These are phyloP conservation scores for Fagopyrum homotropicum DNA, from an alignment of 148 eudicot genomes.

Conservation along the genomic window DNA sequence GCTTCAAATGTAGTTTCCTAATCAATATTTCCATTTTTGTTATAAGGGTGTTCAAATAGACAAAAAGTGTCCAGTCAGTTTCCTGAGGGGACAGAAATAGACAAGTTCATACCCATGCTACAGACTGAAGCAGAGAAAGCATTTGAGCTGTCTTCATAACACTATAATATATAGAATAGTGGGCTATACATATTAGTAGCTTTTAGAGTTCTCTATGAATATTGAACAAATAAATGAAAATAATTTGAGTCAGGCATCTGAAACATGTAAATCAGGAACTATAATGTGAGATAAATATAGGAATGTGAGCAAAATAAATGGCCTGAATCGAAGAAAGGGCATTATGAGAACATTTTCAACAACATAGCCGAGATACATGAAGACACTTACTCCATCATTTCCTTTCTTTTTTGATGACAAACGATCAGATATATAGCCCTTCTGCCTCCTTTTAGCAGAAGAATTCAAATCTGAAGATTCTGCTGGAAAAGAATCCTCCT, in stretches of 20 bases:
- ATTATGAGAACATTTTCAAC: neutral
- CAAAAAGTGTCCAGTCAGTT: neutral
- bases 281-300: neutral
- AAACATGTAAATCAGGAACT: neutral
- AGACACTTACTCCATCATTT: slow-evolving; percentile 63
- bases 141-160: neutral
- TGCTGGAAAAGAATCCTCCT: slow-evolving; percentile 28
- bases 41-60: neutral
- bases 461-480: slow-evolving; percentile 31
- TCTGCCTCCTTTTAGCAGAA: slow-evolving; percentile 35
- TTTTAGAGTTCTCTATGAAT: neutral
- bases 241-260: neutral
- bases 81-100: slow-evolving; percentile 1
- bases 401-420: slow-evolving; percentile 58
- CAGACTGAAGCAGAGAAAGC: neutral
- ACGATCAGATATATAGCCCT: slow-evolving; percentile 29
- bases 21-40: neutral
- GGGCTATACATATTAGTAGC: neutral
- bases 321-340: slow-evolving; percentile 1
- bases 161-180: neutral
- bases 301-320: neutral
- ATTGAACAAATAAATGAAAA: neutral
- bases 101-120: neutral
- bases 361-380: slow-evolving; percentile 10
- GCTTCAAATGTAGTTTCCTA: neutral